Percentiles rank a stretch among this genome's conserved stretches.
Evolutionary conservation across 192 early-diverging fungal genomes (phyloP).

Genomic region (Podila epicladia): DNA sequence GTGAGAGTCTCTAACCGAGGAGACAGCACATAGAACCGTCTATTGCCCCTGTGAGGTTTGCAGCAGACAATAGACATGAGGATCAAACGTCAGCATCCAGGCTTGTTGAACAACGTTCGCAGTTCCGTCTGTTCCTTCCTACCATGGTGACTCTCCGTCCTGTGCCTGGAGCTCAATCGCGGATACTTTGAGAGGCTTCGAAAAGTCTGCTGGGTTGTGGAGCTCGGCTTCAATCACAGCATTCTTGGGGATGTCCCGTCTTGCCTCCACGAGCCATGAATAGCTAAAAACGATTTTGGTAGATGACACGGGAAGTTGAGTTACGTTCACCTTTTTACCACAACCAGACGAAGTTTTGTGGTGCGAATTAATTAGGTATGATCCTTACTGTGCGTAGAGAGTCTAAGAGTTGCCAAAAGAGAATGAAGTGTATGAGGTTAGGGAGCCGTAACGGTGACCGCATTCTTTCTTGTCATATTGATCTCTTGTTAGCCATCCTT

Average conservation of each 20-base stretch:
- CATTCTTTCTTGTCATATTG: no score
- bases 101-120: no score
- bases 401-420: slow-evolving; percentile 3
- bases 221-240: slow-evolving; percentile 48
- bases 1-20: slow-evolving; percentile 37
- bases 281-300: slow-evolving; percentile 19
- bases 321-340: not conserved
- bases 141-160: slow-evolving; percentile 45
- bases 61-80: not conserved
- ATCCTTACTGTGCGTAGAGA: slow-evolving; percentile 42
- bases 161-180: slow-evolving; percentile 43
- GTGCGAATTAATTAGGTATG: no score
- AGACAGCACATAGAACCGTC: slow-evolving; percentile 45
- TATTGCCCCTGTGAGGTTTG: slow-evolving; percentile 15
- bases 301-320: not conserved
- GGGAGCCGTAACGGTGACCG: not conserved
- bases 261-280: slow-evolving; percentile 46
- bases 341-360: not conserved
- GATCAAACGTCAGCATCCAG: no score
- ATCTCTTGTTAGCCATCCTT: not conserved
- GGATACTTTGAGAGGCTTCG: slow-evolving; percentile 32
- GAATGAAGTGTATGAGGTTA: not conserved
- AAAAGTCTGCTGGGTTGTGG: slow-evolving; percentile 46
- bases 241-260: slow-evolving; percentile 39
- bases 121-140: not conserved